Evolutionary conservation across 2,329 filamentous ascomycete genomes (phyloP).

Genomic region (Monilinia vaccinii-corymbosi): DNA sequence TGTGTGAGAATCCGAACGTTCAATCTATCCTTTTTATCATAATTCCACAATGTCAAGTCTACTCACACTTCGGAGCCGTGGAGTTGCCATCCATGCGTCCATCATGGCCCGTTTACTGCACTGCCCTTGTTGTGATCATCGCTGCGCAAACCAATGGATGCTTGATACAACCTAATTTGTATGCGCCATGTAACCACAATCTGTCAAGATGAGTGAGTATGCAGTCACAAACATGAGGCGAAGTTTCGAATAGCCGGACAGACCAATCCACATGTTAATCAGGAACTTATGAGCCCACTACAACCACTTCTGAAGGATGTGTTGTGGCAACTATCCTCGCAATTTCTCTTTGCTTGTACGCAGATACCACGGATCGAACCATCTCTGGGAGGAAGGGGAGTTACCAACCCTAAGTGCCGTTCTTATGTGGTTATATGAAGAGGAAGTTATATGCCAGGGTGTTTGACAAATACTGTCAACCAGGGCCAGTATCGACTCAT

Average conservation of each 20-base stretch:
- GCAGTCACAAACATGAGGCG: conserved; percentile 5
- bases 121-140: conserved; percentile 5
- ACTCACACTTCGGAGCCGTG: conserved; percentile 1
- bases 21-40: too few relatives aligned
- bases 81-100: background rate
- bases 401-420: conserved; percentile 65
- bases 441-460: conserved; percentile 65
- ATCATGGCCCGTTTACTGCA: conserved; percentile 6
- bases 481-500: background rate
- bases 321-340: conserved; percentile 62
- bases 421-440: conserved; percentile 20
- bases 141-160: background rate
- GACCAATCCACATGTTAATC: conserved; percentile 43
- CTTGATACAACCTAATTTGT: background rate
- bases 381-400: conserved; percentile 37
- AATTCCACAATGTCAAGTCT: background rate
- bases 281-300: conserved; percentile 60
- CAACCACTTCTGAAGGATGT: conserved; percentile 47
- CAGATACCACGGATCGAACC: conserved; percentile 53
- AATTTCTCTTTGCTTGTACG: conserved; percentile 69
- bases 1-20: too few relatives aligned
- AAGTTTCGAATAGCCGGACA: background rate
- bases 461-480: conserved; percentile 51
- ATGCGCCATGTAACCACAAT: background rate
- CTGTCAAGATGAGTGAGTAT: conserved; percentile 2